phyloP scores from a whole-genome alignment of 352 stramenopile species.

The Globisporangium irregulare region DNA sequence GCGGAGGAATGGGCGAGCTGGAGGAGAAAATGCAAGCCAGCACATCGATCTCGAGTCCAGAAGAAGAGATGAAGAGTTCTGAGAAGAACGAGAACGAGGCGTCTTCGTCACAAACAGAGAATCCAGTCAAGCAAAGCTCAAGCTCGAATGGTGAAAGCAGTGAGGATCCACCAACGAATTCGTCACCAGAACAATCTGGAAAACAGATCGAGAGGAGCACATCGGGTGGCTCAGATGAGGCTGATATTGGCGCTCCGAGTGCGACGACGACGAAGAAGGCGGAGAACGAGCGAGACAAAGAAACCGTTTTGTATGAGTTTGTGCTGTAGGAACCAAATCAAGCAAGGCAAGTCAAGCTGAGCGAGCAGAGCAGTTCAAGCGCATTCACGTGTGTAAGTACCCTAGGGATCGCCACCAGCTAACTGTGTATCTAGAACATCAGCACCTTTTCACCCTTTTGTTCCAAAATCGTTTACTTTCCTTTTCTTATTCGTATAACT shows the following conservation, averaged over 20 bases:
- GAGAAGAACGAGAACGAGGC: not conserved
- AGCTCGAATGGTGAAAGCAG: not conserved
- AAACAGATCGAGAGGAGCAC: not conserved
- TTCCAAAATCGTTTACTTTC: slow-evolving; percentile 1
- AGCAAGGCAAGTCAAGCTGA: not conserved
- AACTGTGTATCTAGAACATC: not conserved
- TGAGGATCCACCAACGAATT: not conserved
- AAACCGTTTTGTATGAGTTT: slow-evolving; percentile 64
- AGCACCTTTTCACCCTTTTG: not conserved
- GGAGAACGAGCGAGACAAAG: not conserved
- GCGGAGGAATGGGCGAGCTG: not conserved
- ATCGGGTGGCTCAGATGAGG: not conserved
- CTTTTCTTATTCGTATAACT: slow-evolving; percentile 4
- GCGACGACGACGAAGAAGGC: not conserved
- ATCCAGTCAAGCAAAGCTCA: not conserved
- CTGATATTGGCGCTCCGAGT: not conserved
- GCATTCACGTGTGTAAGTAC: not conserved
- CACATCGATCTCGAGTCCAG: not conserved
- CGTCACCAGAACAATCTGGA: not conserved
- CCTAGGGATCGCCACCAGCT: not conserved
- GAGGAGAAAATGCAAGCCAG: slow-evolving; percentile 11
- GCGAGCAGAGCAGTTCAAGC: not conserved
- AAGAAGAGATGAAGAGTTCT: not conserved
- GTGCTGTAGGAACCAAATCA: slow-evolving; percentile 34
- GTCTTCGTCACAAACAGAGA: not conserved